phyloP scores from a whole-genome alignment of 805 yeast species.

The Candida manassasensis region DNA sequence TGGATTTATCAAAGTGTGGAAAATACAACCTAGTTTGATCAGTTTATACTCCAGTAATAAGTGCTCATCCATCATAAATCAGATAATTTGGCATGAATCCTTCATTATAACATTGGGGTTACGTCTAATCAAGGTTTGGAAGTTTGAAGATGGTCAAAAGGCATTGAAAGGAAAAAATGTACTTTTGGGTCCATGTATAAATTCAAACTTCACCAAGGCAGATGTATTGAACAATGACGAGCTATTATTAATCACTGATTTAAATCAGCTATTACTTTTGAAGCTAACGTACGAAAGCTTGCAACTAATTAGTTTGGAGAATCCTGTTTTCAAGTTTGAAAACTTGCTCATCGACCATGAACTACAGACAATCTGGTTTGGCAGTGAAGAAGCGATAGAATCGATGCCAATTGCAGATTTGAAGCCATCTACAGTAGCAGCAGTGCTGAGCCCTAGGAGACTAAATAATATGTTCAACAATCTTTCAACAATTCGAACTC shows the following conservation, averaged over 20 bases:
- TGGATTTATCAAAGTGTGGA: conserved; percentile 65
- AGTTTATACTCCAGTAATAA: conserved; percentile 49
- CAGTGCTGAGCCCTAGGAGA: conserved; percentile 10
- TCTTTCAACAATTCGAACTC: conserved; percentile 5
- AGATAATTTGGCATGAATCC: conserved; percentile 51
- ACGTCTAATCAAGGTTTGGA: conserved; percentile 62
- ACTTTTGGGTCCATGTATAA: conserved; percentile 45
- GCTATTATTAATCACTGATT: conserved; percentile 29
- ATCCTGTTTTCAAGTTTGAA: conserved; percentile 14
- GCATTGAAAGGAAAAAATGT: conserved; percentile 57
- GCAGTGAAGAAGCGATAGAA: conserved; percentile 10
- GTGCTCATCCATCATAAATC: conserved; percentile 57
- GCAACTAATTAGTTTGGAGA: conserved; percentile 13
- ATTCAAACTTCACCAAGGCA: conserved; percentile 46
- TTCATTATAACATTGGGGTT: conserved; percentile 54
- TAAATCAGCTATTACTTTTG: conserved; percentile 28
- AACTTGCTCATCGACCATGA: conserved; percentile 18
- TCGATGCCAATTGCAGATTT: conserved; percentile 11
- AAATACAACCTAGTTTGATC: conserved; percentile 17
- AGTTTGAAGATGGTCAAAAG: conserved; percentile 24
- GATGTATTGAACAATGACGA: conserved; percentile 31
- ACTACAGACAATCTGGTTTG: conserved; percentile 24
- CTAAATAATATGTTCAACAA: conserved; percentile 21
- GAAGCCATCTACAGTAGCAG: conserved; percentile 5
- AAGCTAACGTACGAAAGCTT: conserved; percentile 19